Evolutionary conservation across 495 filamentous ascomycete genomes (phyloP).

Genomic region (Penicillium cosmopolitanum): DNA sequence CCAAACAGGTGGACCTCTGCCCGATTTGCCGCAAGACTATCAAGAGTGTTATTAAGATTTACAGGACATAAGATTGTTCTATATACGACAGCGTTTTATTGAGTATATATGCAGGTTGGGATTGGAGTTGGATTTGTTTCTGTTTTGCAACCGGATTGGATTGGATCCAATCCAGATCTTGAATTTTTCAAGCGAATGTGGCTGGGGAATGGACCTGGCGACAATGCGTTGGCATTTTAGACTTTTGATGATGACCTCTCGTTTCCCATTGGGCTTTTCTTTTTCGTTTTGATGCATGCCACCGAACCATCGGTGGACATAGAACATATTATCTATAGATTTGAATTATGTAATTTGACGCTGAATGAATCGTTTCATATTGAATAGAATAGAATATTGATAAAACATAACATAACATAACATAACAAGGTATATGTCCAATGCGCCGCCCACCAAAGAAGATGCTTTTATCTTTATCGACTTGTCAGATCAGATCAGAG

Average conservation of each 20-base stretch:
- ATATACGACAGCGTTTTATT: neutral
- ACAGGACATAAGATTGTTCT: slow-evolving; percentile 37
- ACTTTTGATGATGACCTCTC: neutral
- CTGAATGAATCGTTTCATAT: slow-evolving; percentile 6
- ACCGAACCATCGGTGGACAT: slow-evolving; percentile 12
- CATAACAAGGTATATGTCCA: slow-evolving; percentile 32
- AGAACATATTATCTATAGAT: slow-evolving; percentile 12
- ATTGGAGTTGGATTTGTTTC: neutral
- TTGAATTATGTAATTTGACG: slow-evolving; percentile 2
- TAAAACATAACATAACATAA: slow-evolving; percentile 6
- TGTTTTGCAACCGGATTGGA: neutral
- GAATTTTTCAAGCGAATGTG: slow-evolving; percentile 14
- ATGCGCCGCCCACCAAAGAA: slow-evolving; percentile 37
- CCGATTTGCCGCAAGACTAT: slow-evolving; percentile 67
- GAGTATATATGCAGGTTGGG: neutral
- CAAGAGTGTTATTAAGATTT: slow-evolving; percentile 61
- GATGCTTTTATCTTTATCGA: slow-evolving; percentile 33
- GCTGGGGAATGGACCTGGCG: neutral
- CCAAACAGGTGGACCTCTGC: slow-evolving; percentile 63
- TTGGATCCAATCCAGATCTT: neutral
- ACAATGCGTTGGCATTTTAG: slow-evolving; percentile 2
- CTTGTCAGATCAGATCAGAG: slow-evolving; percentile 31
- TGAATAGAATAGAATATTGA: slow-evolving; percentile 13
- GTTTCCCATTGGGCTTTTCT: neutral
- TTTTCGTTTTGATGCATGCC: slow-evolving; percentile 16